Evolutionary conservation across 371 early-diverging fungal genomes (phyloP), one percentile per base, ranked within the genome.

Genomic region (Cladochytrium tenue): DNA sequence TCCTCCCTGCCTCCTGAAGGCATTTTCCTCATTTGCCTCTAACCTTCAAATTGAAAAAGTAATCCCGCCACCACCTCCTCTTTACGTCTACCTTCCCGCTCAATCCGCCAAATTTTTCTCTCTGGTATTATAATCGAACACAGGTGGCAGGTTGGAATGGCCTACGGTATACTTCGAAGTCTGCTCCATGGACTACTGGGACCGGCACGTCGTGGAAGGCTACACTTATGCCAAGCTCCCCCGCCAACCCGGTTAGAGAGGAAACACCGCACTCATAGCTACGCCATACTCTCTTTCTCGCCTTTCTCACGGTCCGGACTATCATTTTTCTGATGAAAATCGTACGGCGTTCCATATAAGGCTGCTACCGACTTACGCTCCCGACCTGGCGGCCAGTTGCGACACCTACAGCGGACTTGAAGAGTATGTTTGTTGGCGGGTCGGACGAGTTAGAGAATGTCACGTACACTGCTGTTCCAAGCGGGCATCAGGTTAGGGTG

Each of bases 401-500:
- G n/a, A 35, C 62, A 7, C 50, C 63, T 15, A 23, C 32, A 4
- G 50, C 63, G 26, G 58, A 67, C 27, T 34, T 80, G 51, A 64
- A 69, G 32, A 67, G 66, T 23, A 62, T 57, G n/a, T 73, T 80
- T 28, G 62, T 77, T n/a, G 81, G 81, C 32, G 81, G 81, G 3
- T 51, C 58, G 0, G 51, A 69, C 2, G 74, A 77, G 50, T 57
- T 77, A 15, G 73, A 72, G 59, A 71, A 74, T 52, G 32, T 72
- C 32, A 57, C 51, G 30, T 61, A 70, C 53, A 50, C 53, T 33
- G 57, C 61, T n/a, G 28, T 66, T 61, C 62, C 67, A 33, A 64
- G 31, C 27, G 68, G 64, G 20, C 63, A 65, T 51, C 36, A 56
- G 53, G 63, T 65, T 23, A 23, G 62, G 26, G 32, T 2, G 17